These are phyloP conservation scores for Hygrocybe punicea DNA, from an alignment of 768 basidiomycete species.

Conservation along the genomic window DNA sequence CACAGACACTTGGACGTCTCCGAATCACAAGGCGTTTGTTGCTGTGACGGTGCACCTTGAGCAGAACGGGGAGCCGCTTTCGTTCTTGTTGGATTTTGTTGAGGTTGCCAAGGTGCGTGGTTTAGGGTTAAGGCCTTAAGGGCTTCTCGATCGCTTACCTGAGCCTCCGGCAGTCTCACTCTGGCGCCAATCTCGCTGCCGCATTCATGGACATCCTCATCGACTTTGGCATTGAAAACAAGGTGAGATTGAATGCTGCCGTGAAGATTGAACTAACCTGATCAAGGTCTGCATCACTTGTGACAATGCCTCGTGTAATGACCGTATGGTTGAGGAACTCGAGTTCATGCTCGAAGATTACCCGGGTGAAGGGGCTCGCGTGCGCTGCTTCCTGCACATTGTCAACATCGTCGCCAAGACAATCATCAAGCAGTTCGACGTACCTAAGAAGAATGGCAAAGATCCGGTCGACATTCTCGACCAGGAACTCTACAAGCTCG, in stretches of 20 bases:
- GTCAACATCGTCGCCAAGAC: conserved; percentile 39
- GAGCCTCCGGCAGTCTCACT: conserved; percentile 25
- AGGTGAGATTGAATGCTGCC: conserved; percentile 23
- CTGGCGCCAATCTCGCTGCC: conserved; percentile 32
- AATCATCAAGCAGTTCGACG: too few relatives aligned
- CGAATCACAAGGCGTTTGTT: conserved; percentile 12
- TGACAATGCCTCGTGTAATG: conserved; percentile 38
- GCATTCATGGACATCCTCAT: conserved; percentile 33
- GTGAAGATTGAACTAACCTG: conserved; percentile 12
- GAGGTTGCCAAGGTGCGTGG: not conserved
- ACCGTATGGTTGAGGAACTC: conserved; percentile 32
- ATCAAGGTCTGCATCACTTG: conserved; percentile 33
- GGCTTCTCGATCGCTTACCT: not conserved
- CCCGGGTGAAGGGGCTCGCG: conserved; percentile 21
- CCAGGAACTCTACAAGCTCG: not conserved
- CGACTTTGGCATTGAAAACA: conserved; percentile 33
- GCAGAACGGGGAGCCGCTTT: conserved; percentile 23
- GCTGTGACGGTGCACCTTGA: conserved; percentile 31
- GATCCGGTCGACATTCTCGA: not conserved
- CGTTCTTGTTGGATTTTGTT: conserved; percentile 35
- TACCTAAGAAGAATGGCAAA: conserved; percentile 7
- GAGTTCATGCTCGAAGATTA: conserved; percentile 16
- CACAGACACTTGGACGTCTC: conserved; percentile 12
- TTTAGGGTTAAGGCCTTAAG: not conserved
- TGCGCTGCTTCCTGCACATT: conserved; percentile 39